phyloP scores from a whole-genome alignment of 73 alveolate species.

The Strombidium stylifer region DNA sequence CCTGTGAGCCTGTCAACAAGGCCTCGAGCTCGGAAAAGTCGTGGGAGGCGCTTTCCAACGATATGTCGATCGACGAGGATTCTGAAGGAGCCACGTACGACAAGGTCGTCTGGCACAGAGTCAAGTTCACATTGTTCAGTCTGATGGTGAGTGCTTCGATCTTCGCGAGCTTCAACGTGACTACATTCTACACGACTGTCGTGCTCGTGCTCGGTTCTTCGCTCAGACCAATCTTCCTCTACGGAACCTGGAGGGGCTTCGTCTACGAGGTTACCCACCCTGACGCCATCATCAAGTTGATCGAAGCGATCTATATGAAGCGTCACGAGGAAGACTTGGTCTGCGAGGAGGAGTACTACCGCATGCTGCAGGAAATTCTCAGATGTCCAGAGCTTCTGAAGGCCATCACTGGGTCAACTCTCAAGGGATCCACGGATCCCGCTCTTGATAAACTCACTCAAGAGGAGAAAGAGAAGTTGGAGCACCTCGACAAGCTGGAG shows the following conservation, averaged over 20 bases:
- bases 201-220: conserved; percentile 61
- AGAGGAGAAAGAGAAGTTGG: too few relatives aligned
- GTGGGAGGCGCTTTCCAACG: too few relatives aligned
- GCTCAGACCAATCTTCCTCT: conserved; percentile 32
- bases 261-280: conserved; percentile 89
- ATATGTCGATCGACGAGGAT: too few relatives aligned
- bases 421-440: too few relatives aligned
- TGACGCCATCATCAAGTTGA: conserved; percentile 77
- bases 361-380: conserved; percentile 90
- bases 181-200: conserved; percentile 63
- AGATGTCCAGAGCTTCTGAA: conserved; percentile 96
- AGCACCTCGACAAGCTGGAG: too few relatives aligned
- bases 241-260: conserved; percentile 52
- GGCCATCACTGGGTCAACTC: conserved; percentile 79
- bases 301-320: conserved; percentile 91
- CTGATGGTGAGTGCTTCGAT: too few relatives aligned
- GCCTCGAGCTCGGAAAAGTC: too few relatives aligned
- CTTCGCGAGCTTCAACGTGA: not conserved
- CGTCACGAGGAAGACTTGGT: conserved; percentile 76
- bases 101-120: too few relatives aligned
- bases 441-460: too few relatives aligned
- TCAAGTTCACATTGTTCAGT: too few relatives aligned
- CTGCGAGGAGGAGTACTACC: conserved; percentile 92
- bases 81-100: too few relatives aligned
- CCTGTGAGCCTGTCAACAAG: too few relatives aligned